Conservation (phyloP, 108 stramenopile species). For the Phaeodactylum tricornutum region DNA sequence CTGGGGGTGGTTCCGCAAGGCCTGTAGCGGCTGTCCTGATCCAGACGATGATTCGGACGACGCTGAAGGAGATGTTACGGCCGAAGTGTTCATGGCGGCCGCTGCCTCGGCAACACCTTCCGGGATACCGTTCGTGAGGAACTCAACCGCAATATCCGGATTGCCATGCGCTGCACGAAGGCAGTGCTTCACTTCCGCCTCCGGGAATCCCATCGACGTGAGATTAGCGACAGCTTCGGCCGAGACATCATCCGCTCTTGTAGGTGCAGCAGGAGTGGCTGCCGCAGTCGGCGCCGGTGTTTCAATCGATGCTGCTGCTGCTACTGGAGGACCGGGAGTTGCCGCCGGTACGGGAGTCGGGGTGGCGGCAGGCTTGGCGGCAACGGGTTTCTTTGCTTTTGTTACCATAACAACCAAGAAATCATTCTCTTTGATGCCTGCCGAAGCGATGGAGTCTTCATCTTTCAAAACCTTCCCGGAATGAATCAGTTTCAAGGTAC, state of each 20-base stretch:
- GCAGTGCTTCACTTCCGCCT: constrained; percentile 76
- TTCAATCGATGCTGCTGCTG: constrained; percentile 18
- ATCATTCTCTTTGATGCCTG: constrained; percentile 81
- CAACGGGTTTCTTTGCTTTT: constrained; percentile 78
- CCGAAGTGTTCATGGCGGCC: constrained; percentile 5
- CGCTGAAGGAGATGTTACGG: constrained; percentile 23
- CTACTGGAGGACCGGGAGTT: constrained; percentile 23
- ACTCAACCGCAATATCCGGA: constrained; percentile 93
- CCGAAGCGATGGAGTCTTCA: constrained; percentile 61
- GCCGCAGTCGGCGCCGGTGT: constrained; percentile 24
- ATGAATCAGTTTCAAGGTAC: constrained; percentile 90
- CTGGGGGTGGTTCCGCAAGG: constrained; percentile 90
- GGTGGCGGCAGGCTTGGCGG: constrained; percentile 35
- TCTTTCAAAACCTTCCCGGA: constrained; percentile 95
- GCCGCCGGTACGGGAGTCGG: constrained; percentile 30
- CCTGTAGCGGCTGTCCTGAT: constrained; percentile 44
- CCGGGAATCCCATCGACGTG: constrained; percentile 79
- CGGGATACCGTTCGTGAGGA: constrained; percentile 96
- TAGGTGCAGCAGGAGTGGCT: constrained; percentile 32
- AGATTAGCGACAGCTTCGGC: constrained; percentile 66
- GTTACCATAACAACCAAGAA: constrained; percentile 96
- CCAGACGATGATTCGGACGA: constrained; percentile 17
- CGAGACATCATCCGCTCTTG: constrained; percentile 24
- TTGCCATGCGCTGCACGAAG: constrained; percentile 92
- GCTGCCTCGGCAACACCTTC: constrained; percentile 32